Conservation (phyloP, 2,329 filamentous ascomycete genomes). For the Celoporthe dispersa region DNA sequence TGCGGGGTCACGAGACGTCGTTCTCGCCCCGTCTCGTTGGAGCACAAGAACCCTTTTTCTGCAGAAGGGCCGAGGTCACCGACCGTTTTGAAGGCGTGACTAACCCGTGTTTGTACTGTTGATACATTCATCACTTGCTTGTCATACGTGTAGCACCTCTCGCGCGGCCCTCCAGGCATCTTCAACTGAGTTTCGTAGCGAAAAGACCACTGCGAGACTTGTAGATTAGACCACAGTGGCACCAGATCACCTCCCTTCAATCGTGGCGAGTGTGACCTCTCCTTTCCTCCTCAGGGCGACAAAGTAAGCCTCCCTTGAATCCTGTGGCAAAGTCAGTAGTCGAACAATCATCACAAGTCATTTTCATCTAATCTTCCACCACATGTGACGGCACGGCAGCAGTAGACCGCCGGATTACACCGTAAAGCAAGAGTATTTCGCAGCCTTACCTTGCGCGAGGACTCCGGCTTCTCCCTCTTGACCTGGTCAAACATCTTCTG, state of each 20-base stretch:
- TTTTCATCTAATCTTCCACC: too few species aligned
- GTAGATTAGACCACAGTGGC: background rate
- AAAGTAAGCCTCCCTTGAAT: conserved; percentile 86
- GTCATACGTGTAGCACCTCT: background rate
- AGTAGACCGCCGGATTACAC: background rate
- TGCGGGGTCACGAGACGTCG: background rate
- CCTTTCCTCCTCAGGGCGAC: conserved; percentile 74
- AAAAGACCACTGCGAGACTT: background rate
- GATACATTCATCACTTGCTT: background rate
- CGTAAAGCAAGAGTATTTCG: background rate
- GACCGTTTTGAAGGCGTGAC: background rate
- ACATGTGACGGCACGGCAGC: conserved; percentile 19
- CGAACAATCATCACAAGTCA: background rate
- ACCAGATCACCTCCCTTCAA: conserved; percentile 21
- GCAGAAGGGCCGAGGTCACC: background rate
- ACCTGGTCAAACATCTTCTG: conserved; percentile 80
- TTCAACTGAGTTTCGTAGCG: background rate
- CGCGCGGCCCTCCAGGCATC: background rate
- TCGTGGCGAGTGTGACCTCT: conserved; percentile 38
- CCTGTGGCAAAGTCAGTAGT: conserved; percentile 49
- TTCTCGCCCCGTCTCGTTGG: too few species aligned
- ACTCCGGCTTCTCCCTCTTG: conserved; percentile 85
- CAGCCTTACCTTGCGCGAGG: conserved; percentile 75
- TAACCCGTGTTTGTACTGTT: background rate
- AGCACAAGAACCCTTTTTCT: background rate